phyloP scores from a whole-genome alignment of 2,329 filamentous ascomycete species.

The Fusarium stilboides region DNA sequence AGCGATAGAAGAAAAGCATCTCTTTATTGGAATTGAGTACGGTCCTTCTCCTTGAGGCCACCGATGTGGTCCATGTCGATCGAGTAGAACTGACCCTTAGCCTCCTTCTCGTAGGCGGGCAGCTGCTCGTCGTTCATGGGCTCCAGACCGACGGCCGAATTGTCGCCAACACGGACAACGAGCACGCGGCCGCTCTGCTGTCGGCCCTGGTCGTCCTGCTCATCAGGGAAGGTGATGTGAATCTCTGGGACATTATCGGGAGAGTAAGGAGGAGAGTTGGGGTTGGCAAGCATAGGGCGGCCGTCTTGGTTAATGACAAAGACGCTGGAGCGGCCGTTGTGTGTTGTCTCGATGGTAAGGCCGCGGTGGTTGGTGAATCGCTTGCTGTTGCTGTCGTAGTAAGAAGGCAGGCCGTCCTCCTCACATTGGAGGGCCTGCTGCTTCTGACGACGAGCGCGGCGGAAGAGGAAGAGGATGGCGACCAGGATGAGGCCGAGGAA shows the following conservation, averaged over 20 bases:
- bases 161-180: constrained; percentile 91
- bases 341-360: constrained; percentile 71
- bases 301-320: constrained; percentile 86
- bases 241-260: constrained; percentile 94
- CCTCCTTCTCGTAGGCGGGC: constrained; percentile 90
- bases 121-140: constrained; percentile 85
- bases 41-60: constrained; percentile 91
- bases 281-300: constrained; percentile 80
- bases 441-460: constrained; percentile 71
- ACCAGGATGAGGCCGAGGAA: constrained; percentile 79
- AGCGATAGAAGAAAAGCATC: constrained; percentile 27
- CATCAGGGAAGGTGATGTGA: constrained; percentile 97
- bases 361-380: constrained; percentile 67
- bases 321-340: constrained; percentile 75
- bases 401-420: constrained; percentile 74
- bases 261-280: constrained; percentile 80
- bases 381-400: constrained; percentile 72
- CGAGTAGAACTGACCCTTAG: constrained; percentile 86
- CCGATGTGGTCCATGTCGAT: constrained; percentile 96
- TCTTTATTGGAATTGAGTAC: constrained; percentile 56
- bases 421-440: constrained; percentile 58
- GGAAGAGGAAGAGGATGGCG: constrained; percentile 79
- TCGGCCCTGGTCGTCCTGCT: constrained; percentile 88
- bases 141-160: constrained; percentile 87
- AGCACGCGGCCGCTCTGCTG: constrained; percentile 89